Conservation (phyloP, 164 flowering plant genomes). For the Protea cynaroides region DNA sequence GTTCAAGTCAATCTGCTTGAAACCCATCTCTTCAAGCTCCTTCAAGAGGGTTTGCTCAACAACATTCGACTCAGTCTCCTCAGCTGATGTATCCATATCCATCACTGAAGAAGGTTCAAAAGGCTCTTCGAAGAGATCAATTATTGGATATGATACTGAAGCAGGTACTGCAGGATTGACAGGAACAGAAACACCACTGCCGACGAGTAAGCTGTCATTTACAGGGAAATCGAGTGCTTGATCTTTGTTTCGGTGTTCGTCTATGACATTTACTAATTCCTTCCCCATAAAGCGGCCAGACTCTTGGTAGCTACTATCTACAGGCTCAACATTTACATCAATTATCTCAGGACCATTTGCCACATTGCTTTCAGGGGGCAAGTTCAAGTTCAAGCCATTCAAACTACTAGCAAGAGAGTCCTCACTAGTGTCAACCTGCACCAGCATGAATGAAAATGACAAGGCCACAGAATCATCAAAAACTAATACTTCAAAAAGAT, state of each 20-base stretch:
- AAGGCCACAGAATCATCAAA: not conserved
- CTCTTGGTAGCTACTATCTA: conserved; percentile 9
- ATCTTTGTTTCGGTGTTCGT: conserved; percentile 14
- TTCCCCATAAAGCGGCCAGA: conserved; percentile 3
- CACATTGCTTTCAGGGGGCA: conserved; percentile 39
- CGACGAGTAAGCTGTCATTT: conserved; percentile 31
- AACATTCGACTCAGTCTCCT: conserved; percentile 1
- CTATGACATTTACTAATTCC: conserved; percentile 20
- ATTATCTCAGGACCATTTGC: conserved; percentile 17
- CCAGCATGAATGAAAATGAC: not conserved
- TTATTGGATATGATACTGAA: conserved; percentile 33
- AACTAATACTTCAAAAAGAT: not conserved
- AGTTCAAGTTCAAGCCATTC: conserved; percentile 50
- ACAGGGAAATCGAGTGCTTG: conserved; percentile 32
- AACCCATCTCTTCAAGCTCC: conserved; percentile 85
- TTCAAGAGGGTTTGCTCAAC: conserved; percentile 57
- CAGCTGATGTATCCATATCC: conserved; percentile 5
- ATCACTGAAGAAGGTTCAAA: conserved; percentile 10
- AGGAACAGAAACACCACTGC: conserved; percentile 17
- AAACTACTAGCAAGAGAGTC: conserved; percentile 14
- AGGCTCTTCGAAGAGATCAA: conserved; percentile 25
- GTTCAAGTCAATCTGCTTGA: conserved; percentile 66
- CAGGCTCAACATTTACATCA: conserved; percentile 38
- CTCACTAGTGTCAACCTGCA: conserved; percentile 57
- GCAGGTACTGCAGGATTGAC: conserved; percentile 16